phyloP scores from a whole-genome alignment of 768 basidiomycete genomes.

The Calocybe gangraenosa region DNA sequence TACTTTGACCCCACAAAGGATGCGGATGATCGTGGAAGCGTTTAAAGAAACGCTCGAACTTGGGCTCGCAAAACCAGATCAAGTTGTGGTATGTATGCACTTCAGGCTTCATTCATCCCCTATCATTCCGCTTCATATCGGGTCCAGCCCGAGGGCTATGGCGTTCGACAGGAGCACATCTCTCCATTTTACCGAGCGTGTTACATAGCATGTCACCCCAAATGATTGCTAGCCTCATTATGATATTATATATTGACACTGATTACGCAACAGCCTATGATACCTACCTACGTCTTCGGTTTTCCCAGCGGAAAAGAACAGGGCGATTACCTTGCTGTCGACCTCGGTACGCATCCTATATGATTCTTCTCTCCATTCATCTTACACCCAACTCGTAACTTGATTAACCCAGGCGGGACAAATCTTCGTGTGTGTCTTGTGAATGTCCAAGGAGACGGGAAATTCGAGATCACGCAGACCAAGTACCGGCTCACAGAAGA shows the following conservation, averaged over 20 bases:
- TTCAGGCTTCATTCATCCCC: neutral
- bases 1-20: conserved; percentile 83
- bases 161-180: too few relatives aligned
- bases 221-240: too few relatives aligned
- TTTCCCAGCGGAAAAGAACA: conserved; percentile 90
- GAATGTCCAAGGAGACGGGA: conserved; percentile 84
- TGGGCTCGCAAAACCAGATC: conserved; percentile 76
- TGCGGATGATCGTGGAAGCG: conserved; percentile 96
- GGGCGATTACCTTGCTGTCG: conserved; percentile 88
- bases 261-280: conserved; percentile 68
- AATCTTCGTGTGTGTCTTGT: conserved; percentile 99
- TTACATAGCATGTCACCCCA: too few relatives aligned
- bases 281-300: conserved; percentile 94
- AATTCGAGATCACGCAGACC: conserved; percentile 96
- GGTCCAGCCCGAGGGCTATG: too few relatives aligned
- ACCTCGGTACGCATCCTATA: conserved; percentile 58
- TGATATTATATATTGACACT: conserved; percentile 2
- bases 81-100: conserved; percentile 74
- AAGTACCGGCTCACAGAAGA: conserved; percentile 97
- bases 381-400: conserved; percentile 1
- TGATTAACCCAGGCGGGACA: conserved; percentile 65
- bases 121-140: neutral
- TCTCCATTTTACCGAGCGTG: neutral
- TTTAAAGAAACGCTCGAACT: conserved; percentile 90
- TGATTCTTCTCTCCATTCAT: conserved; percentile 1